These are phyloP conservation scores for Bauhinia variegata DNA, from an alignment of 306 rosid genomes.

Conservation along the genomic window DNA sequence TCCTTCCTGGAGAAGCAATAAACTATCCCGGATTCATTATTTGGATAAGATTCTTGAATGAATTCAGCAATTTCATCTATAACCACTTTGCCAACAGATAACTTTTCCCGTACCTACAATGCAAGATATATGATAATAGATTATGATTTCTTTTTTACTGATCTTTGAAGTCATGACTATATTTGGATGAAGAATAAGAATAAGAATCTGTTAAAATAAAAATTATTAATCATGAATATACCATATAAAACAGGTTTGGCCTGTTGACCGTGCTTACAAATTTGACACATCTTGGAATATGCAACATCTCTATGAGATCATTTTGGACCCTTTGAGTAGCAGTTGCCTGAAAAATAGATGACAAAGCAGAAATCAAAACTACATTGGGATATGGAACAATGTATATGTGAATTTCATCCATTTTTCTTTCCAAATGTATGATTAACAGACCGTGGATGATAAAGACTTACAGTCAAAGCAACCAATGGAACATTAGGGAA, in stretches of 20 bases:
- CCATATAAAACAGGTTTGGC: constrained; percentile 89
- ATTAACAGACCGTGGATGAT: constrained; percentile 10
- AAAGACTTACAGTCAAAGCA: constrained; percentile 80
- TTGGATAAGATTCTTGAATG: constrained; percentile 73
- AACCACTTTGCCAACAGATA: constrained; percentile 79
- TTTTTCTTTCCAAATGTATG: constrained; percentile 8
- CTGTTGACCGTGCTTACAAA: constrained; percentile 96
- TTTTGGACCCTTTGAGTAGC: constrained; percentile 93
- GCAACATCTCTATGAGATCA: constrained; percentile 93
- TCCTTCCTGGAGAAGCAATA: constrained; percentile 96
- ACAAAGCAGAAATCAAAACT: constrained; percentile 19
- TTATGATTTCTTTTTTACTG: constrained; percentile 8
- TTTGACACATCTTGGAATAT: constrained; percentile 82
- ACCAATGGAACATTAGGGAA: constrained; percentile 85
- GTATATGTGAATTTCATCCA: constrained; percentile 19
- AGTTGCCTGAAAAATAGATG: constrained; percentile 72
- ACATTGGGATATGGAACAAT: neutral
- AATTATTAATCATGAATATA: constrained; percentile 32
- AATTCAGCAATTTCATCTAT: constrained; percentile 79
- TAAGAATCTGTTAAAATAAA: constrained; percentile 15
- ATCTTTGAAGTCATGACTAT: constrained; percentile 23
- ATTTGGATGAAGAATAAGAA: constrained; percentile 1
- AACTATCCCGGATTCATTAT: constrained; percentile 83
- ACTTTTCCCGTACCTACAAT: constrained; percentile 80
- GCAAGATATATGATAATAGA: constrained; percentile 32